Evolutionary conservation across 345 rosid species (phyloP).

Genomic region (Gynandropsis gynandra): DNA sequence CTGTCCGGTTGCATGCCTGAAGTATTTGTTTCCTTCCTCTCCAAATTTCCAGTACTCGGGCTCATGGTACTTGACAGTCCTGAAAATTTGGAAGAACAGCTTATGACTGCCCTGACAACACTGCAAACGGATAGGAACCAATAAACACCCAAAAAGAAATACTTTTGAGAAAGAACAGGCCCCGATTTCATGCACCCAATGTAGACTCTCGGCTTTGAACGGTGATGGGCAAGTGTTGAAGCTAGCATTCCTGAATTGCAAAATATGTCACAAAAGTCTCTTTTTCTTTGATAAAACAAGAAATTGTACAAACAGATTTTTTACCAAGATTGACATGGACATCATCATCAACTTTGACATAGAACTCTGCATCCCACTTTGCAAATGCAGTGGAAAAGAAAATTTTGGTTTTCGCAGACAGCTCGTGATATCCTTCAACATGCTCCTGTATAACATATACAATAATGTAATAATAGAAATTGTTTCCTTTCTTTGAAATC

Average conservation of each 20-base stretch:
- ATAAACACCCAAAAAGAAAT: constrained; percentile 20
- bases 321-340: constrained; percentile 96
- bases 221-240: constrained; percentile 80
- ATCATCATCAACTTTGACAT: constrained; percentile 96
- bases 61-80: constrained; percentile 94
- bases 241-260: constrained; percentile 60
- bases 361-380: constrained; percentile 91
- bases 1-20: constrained; percentile 97
- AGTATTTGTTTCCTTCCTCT: constrained; percentile 90
- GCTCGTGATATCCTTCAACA: constrained; percentile 95
- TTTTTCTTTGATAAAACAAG: not conserved
- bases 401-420: constrained; percentile 91
- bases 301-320: constrained; percentile 2
- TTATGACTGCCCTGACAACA: not conserved
- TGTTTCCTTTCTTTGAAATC: not conserved
- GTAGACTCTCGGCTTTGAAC: constrained; percentile 84
- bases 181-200: constrained; percentile 99
- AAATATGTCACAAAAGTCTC: not conserved
- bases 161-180: constrained; percentile 92
- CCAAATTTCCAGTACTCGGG: constrained; percentile 99
- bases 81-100: constrained; percentile 17
- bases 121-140: not conserved
- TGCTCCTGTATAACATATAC: constrained; percentile 55
- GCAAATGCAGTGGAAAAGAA: constrained; percentile 91
- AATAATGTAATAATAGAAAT: not conserved